phyloP scores from a whole-genome alignment of 2,329 filamentous ascomycete genomes.

The Penicillium sp. region DNA sequence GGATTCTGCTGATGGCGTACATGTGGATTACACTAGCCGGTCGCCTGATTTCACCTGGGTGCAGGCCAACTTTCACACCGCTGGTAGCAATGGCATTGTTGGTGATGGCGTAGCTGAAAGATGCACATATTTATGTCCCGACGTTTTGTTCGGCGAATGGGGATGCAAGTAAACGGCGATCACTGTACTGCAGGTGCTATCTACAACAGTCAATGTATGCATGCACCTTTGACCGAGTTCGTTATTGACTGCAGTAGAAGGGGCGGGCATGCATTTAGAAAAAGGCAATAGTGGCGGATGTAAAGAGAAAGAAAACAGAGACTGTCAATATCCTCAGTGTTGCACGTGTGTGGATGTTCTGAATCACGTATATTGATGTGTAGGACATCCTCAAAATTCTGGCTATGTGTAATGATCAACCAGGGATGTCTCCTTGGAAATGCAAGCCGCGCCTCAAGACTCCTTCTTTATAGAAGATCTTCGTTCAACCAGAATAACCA shows the following conservation, averaged over 20 bases:
- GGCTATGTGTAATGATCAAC: constrained; percentile 3
- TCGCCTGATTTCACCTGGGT: not conserved
- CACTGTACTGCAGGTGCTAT: not conserved
- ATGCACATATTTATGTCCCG: not conserved
- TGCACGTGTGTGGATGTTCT: not conserved
- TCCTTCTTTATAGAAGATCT: constrained; percentile 6
- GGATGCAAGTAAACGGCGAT: not conserved
- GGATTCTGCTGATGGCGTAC: not conserved
- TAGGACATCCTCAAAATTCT: not conserved
- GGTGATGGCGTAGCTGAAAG: not conserved
- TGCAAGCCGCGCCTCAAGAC: constrained; percentile 6
- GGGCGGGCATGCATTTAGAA: not conserved
- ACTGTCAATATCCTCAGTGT: not conserved
- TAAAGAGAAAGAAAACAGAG: not conserved
- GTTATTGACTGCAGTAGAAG: not conserved
- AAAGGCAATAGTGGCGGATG: not conserved
- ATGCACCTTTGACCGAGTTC: constrained; percentile 13
- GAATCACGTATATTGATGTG: not conserved
- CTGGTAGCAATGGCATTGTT: not conserved
- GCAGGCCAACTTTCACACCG: constrained; percentile 1
- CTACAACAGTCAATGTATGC: not conserved
- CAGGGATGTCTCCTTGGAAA: constrained; percentile 6
- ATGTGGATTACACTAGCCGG: not conserved
- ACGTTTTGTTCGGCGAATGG: constrained; percentile 1
- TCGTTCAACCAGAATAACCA: not conserved